phyloP scores from a whole-genome alignment of 371 early-diverging fungal genomes.

The Haplosporangium sp. region DNA sequence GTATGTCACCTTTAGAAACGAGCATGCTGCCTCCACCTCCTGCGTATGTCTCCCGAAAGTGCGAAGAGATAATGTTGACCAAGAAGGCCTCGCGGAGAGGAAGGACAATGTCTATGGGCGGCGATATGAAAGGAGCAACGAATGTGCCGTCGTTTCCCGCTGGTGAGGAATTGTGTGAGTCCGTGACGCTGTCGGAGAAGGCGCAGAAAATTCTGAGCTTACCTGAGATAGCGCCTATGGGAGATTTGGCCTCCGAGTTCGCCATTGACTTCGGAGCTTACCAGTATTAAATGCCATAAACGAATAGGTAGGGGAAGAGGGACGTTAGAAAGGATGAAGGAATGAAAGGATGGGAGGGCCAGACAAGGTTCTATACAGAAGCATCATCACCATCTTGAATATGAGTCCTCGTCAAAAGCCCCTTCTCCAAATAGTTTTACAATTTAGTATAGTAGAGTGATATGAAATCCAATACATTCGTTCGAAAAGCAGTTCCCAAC shows the following conservation, averaged over 20 bases:
- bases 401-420: no score
- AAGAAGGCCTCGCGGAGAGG: neutral
- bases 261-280: slow-evolving; percentile 22
- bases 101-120: neutral
- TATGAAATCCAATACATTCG: no score
- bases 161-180: neutral
- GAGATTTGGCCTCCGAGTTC: slow-evolving; percentile 32
- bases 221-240: slow-evolving; percentile 35
- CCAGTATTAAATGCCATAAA: neutral
- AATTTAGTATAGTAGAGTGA: no score
- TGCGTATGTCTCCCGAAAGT: slow-evolving; percentile 19
- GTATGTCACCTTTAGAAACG: neutral
- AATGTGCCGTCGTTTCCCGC: neutral
- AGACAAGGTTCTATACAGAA: no score
- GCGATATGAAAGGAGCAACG: neutral
- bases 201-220: neutral
- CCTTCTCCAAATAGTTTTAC: no score
- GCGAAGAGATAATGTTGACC: slow-evolving; percentile 5
- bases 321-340: no score
- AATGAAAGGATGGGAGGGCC: neutral
- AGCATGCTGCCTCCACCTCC: slow-evolving; percentile 18
- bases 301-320: no score
- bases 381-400: no score
- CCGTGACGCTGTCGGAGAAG: slow-evolving; percentile 9
- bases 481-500: no score